Base-by-base conservation (phyloP, 331 rosid species). In the Acacia concinna region DNA sequence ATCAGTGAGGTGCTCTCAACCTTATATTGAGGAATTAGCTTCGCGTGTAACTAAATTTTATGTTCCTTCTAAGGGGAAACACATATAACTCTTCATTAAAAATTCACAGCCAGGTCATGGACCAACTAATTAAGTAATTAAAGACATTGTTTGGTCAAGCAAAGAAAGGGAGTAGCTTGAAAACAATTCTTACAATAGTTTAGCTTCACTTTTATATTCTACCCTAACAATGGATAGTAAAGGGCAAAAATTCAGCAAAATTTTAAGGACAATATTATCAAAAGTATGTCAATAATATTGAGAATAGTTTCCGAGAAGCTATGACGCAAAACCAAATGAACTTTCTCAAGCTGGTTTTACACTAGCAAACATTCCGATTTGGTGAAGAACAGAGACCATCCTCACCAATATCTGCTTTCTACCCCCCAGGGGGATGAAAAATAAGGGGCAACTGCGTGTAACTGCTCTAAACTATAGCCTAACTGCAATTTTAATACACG, bases 131-230 rank as follows among this genome's bases (percentile, higher is more conserved):
- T 23, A 68, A 68, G 17, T 38, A 23, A 38, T 34, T 34, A 64
- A 66, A 38, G 8, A 20, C 8, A 34, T 35, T 35, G 27, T n/a
- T 51, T 11, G 21, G 51, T 38, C 51, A 67, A 12, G 72, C 11
- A 23, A 67, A 38, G 51, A 67, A 67, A 66, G 71, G 44, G 34
- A 37, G 21, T 66, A 37, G 11, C 73, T 67, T 67, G 31, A 38
- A 67, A 67, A 67, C 6, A 67, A 67, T 67, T 32, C 73, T 38
- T 66, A 66, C 66, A 59, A 28, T 14, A 28, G 37, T 28, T 60
- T n/a, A 21, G 51, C 23, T 67, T 38, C 44, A 9, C 51, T 21
- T 67, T 37, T 21, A 37, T 32, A 65, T 34, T 65, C 70, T 32
- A 34, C 4, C n/a, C 27, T 32, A 34, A 65, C 6, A 34, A 18